Conservation (phyloP, 495 filamentous ascomycete genomes). For the Xylaria curta region DNA sequence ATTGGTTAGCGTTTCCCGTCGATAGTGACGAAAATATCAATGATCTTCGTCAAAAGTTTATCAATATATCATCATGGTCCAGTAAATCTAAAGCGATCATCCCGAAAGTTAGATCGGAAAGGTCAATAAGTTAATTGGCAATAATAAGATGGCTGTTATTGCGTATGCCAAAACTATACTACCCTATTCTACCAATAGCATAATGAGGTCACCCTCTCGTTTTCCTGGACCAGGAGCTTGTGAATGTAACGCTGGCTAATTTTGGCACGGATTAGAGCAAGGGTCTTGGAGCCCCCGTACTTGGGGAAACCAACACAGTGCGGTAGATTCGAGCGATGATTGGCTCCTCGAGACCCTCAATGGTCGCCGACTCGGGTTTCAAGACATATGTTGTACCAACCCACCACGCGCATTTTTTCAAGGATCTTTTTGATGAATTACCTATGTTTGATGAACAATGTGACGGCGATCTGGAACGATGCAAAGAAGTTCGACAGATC, state of each 20-base stretch:
- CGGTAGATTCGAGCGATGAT: slow-evolving; percentile 2
- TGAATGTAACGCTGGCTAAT: slow-evolving; percentile 22
- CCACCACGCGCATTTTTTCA: slow-evolving; percentile 17
- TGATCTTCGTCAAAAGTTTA: not conserved
- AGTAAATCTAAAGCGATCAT: slow-evolving; percentile 2
- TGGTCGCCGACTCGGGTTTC: slow-evolving; percentile 33
- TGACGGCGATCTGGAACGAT: slow-evolving; percentile 31
- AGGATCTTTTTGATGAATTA: slow-evolving; percentile 19
- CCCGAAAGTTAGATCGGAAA: slow-evolving; percentile 17
- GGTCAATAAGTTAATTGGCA: slow-evolving; percentile 13
- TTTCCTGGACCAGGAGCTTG: slow-evolving; percentile 6
- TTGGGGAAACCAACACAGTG: slow-evolving; percentile 18
- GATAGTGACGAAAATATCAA: not conserved
- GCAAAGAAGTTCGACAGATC: slow-evolving; percentile 30
- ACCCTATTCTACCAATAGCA: slow-evolving; percentile 15
- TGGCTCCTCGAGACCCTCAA: not conserved
- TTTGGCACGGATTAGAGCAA: slow-evolving; percentile 27
- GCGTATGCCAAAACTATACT: slow-evolving; percentile 10
- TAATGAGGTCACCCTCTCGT: slow-evolving; percentile 6
- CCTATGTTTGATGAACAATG: slow-evolving; percentile 25
- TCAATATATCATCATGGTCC: slow-evolving; percentile 13
- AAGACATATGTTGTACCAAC: slow-evolving; percentile 23
- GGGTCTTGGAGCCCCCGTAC: not conserved
- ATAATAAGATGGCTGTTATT: slow-evolving; percentile 17
- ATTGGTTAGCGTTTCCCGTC: not conserved